Evolutionary conservation across 164 flowering plant genomes (phyloP), one percentile per base, ranked within the genome.

Genomic region (Annona squamosa): DNA sequence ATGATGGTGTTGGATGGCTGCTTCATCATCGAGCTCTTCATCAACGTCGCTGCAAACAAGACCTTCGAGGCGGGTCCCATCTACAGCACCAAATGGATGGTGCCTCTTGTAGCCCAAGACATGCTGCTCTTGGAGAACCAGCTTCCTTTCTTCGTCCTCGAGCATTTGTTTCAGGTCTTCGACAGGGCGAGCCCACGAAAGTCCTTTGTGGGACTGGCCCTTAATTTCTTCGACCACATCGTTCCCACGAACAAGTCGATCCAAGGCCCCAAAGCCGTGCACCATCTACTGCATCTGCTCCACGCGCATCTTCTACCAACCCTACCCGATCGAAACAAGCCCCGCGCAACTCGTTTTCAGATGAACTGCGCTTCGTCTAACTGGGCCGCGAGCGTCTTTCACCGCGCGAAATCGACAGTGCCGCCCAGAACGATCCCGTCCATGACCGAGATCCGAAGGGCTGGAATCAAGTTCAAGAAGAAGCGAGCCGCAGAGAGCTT

Each of bases 1-100:
- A 72, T 72, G 67, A 63, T 72, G 68, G 42, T 72, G 43, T 16
- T 72, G 9, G 74, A 72, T 64, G 68, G 74, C 48, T 72, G 42
- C 59, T 64, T 72, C 62, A 63, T 72, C 46, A 46, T 72, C 46
- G 68, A 63, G 61, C 61, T 63, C 62, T 46, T 72, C 45, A 18
- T 7, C 19, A 64, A 63, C 6, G 12, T 17, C 3, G 66, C 5
- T 5, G 18, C 2, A 17, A 26, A 4, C n/a, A 12, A 47, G 5
- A 41, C 16, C 9, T 52, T 16, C 1, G 45, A 5, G n/a, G 12
- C 5, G 4, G 71, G 59, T 16, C 59, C 59, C 59, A 71, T 17
- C 65, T 44, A 18, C 5, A 13, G 1, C 37, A 47, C 7, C n/a
- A 12, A 9, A 6, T 16, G 71, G 71, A 45, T 46, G 68, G 17